Evolutionary conservation across 2,329 filamentous ascomycete species (phyloP).

Genomic region (Arthrobotrys pseudoclavata): DNA sequence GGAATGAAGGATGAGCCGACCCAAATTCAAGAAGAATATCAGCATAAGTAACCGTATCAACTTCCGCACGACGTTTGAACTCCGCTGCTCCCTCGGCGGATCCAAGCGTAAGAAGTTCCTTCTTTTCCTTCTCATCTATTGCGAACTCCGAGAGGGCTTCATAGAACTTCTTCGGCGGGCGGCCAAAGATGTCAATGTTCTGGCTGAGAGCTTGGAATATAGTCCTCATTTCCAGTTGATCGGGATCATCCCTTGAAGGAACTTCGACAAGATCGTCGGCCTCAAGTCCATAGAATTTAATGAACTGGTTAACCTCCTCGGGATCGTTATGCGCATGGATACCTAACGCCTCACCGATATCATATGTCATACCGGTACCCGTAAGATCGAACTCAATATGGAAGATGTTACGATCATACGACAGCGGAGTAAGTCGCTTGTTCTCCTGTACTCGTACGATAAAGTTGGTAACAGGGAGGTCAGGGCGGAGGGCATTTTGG

Average conservation of each 20-base stretch:
- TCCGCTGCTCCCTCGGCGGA: constrained; percentile 84
- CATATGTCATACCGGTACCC: constrained; percentile 89
- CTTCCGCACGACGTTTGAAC: constrained; percentile 91
- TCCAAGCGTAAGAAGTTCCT: constrained; percentile 80
- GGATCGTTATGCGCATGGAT: constrained; percentile 96
- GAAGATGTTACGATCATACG: constrained; percentile 99
- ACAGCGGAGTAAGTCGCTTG: constrained; percentile 85
- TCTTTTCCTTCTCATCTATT: constrained; percentile 83
- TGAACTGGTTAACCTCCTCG: constrained; percentile 83
- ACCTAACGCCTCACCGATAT: constrained; percentile 96
- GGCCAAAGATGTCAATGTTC: constrained; percentile 96
- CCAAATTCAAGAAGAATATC: constrained; percentile 90
- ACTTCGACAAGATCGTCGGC: constrained; percentile 89
- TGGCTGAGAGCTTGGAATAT: constrained; percentile 91
- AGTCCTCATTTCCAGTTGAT: constrained; percentile 85
- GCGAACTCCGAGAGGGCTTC: constrained; percentile 90
- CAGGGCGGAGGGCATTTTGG: constrained; percentile 80
- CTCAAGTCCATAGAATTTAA: constrained; percentile 88
- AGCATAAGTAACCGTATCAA: constrained; percentile 90
- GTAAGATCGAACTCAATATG: constrained; percentile 99
- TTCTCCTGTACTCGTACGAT: constrained; percentile 95
- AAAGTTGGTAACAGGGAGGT: constrained; percentile 85
- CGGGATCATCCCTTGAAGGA: constrained; percentile 82
- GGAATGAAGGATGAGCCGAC: constrained; percentile 88
- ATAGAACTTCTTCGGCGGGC: constrained; percentile 98